Base-by-base conservation (phyloP, 2,329 filamentous ascomycete species). In the Epichloe scottii region DNA sequence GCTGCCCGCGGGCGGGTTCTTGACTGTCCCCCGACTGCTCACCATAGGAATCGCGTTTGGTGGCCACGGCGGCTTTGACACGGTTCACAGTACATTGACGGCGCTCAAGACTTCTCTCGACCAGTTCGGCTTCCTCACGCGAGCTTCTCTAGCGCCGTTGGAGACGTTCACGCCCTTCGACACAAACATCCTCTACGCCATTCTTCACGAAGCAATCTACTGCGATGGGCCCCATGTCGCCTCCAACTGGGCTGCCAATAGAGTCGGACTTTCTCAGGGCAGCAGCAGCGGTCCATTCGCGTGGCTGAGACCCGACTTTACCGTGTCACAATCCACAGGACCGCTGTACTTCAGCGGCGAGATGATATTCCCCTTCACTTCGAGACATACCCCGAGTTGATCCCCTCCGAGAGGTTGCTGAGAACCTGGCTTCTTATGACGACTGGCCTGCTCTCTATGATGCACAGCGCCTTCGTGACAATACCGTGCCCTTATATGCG, bases 291-390 rank as follows among this genome's bases (percentile, higher is more conserved):
- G 51, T 11, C 49, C 49, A 14, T 83, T 75, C 57, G 58, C 66
- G 35, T 83, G 80, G 81, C 68, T 81, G 8, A 59, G 63, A 2
- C 69, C 55, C 1, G 53, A 55, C 17, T 56, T 57, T 8, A 63
- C 63, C 0, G 65, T 71, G 12, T 33, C 53, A 2, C 17, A 49
- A 2, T 42, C 50, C 14, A 39, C 14, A 5, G 63, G 69, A 2
- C 82, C 84, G 0, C 71, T 93, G 21, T 86, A 78, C 66, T 95
- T 96, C 69, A 89, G 87, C 0, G 89, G 90, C 53, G 91, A 97
- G 70, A 96, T 95, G 89, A 79, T 95, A 48, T 95, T 82, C 64
- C 84, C 86, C 1, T 85, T 87, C 86, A 90, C 75, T 90, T 95
- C 58, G 81, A 89, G 38, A 84, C 84, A 15, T 91, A 88, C 61